Conservation (phyloP, 1,284 basidiomycete genomes). For the Cutaneotrichosporon cutaneum region DNA sequence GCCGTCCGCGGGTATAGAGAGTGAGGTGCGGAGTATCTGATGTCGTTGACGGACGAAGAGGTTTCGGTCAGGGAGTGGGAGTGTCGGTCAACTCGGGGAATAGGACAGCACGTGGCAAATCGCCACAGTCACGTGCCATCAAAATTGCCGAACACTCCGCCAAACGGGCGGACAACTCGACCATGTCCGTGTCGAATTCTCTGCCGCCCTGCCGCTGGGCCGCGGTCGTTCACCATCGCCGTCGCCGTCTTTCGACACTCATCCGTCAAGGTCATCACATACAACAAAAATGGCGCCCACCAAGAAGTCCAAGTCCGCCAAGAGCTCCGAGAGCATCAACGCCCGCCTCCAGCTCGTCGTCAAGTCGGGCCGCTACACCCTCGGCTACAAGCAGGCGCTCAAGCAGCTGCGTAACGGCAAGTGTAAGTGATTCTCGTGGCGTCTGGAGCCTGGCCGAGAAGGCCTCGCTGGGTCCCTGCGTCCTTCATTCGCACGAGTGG, state of each 20-base stretch:
- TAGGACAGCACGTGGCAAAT: too few species aligned
- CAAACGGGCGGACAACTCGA: too few species aligned
- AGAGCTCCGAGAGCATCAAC: slow-evolving; percentile 91
- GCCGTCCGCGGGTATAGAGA: too few species aligned
- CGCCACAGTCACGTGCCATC: background rate
- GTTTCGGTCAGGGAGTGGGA: too few species aligned
- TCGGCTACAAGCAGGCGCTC: slow-evolving; percentile 95
- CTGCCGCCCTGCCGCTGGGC: background rate
- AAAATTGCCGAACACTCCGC: background rate
- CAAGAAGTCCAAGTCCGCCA: slow-evolving; percentile 76
- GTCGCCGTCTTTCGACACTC: background rate
- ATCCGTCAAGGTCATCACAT: slow-evolving; percentile 6
- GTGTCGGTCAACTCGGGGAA: too few species aligned
- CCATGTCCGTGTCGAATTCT: background rate
- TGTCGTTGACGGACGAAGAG: too few species aligned
- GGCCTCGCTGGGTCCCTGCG: background rate
- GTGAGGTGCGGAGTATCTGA: too few species aligned
- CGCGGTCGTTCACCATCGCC: background rate
- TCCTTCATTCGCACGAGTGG: too few species aligned
- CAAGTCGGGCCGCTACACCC: slow-evolving; percentile 80
- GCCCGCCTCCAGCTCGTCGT: slow-evolving; percentile 95
- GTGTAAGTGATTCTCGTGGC: slow-evolving; percentile 66
- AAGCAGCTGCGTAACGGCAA: slow-evolving; percentile 99
- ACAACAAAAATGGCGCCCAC: slow-evolving; percentile 10
- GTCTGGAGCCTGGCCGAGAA: slow-evolving; percentile 11